phyloP scores from a whole-genome alignment of 2,329 filamentous ascomycete genomes.

The Sporothrix luriei region DNA sequence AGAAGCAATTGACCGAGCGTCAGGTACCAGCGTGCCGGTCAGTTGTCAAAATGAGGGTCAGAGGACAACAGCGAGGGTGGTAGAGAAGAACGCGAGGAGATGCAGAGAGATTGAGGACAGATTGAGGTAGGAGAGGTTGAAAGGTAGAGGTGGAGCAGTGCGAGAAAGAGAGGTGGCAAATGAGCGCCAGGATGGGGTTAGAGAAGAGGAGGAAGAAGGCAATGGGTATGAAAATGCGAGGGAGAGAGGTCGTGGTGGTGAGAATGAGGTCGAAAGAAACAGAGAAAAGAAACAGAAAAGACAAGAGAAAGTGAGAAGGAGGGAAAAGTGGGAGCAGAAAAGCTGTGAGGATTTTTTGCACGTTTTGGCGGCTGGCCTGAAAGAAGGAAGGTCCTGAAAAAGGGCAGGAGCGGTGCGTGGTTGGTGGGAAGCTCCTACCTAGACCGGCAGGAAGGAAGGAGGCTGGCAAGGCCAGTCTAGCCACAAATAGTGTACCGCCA shows the following conservation, averaged over 20 bases:
- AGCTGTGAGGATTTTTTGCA: constrained; percentile 29
- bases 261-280: constrained; percentile 15
- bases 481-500: constrained; percentile 25
- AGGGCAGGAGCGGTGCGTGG: constrained; percentile 21
- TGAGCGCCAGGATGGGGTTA: not conserved
- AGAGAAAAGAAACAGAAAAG: too few species aligned
- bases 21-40: not conserved
- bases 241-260: not conserved
- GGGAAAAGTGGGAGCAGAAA: constrained; percentile 12
- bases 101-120: not conserved
- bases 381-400: not conserved
- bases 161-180: not conserved
- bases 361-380: constrained; percentile 15
- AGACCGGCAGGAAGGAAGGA: constrained; percentile 8
- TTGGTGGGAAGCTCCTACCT: constrained; percentile 25
- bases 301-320: not conserved
- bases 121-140: not conserved
- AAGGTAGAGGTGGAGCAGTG: not conserved
- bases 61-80: not conserved
- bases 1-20: not conserved
- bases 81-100: not conserved
- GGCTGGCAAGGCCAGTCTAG: constrained; percentile 22
- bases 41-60: not conserved
- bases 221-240: not conserved
- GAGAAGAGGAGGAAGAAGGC: not conserved